Percentiles rank a stretch among this genome's conserved stretches.
Conservation (phyloP, 225 moss, liverwort and hornwort genomes). For the Ulota crispa region DNA sequence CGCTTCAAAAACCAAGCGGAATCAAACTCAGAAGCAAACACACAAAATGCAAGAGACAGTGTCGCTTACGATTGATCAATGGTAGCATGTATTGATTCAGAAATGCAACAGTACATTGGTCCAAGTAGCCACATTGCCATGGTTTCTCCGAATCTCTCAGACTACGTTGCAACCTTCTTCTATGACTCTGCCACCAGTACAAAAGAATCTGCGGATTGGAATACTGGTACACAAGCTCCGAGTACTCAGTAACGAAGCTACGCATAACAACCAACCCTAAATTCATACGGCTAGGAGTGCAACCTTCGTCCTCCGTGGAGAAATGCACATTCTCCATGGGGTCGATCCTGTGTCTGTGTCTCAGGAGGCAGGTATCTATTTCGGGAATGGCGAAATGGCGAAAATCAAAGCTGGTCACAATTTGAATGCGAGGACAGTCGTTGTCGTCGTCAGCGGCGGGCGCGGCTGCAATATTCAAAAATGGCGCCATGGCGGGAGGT, state of each 20-base stretch:
- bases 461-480: neutral
- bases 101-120: constrained; percentile 26
- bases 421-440: neutral
- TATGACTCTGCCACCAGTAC: constrained; percentile 38
- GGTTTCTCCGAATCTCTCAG: constrained; percentile 13
- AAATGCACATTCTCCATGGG: neutral
- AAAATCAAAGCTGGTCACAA: constrained; percentile 6
- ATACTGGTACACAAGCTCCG: constrained; percentile 37
- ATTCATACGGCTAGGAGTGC: neutral
- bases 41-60: neutral
- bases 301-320: neutral
- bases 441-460: neutral
- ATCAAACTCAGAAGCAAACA: neutral
- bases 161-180: constrained; percentile 16
- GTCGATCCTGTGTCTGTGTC: neutral
- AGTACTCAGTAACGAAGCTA: constrained; percentile 29
- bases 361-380: neutral
- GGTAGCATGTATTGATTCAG: constrained; percentile 27
- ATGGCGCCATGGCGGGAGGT: neutral
- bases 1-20: neutral
- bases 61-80: constrained; percentile 10
- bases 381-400: constrained; percentile 32
- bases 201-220: constrained; percentile 41
- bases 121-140: neutral
- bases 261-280: constrained; percentile 27